Base-by-base conservation (phyloP, 2,329 filamentous ascomycete genomes). In the Pseudogymnoascus sp. region DNA sequence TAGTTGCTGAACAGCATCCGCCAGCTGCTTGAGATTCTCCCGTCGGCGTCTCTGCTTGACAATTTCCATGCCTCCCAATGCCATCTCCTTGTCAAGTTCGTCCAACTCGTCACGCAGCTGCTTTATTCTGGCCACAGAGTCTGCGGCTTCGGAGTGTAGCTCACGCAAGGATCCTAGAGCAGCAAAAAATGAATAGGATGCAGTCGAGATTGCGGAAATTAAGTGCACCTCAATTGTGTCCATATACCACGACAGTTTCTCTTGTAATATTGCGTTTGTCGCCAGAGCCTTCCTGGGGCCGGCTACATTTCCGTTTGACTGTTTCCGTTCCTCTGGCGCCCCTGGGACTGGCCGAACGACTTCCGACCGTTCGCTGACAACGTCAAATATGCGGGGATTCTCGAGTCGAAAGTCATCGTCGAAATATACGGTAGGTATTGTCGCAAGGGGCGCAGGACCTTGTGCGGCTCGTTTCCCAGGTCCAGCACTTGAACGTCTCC, bases 201-300 rank as follows among this genome's bases (percentile, higher is more conserved):
- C 95, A 0, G 90, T 92, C 2, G 93, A 97, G 66, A 99, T 99
- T 0, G 93, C 96, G 34, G 91, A 91, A 69, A 99, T 97, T 6
- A 99, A 80, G 73, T 99, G 95, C 62, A 99, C 91, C 74, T 99
- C 95, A 21, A 99, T 92, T 0, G 95, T 99, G 74, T 99, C 95
- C 92, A 99, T 96, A 75, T 99, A 99, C 95, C 95, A 99, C 0
- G 95, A 97, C 11, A 99, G 80, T 76, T 99, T 99, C 76, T 99
- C 95, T 74, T 99, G 95, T 37, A 99, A 76, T 64, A 99, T 99
- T 0, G 95, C 95, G 76, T 99, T 99, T 0, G 93, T 97, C 6
- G 93, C 93, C 28, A 99, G 80, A 1, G 91, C 90, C 74, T 97
- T 97, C 65, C 93, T 85, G 7, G 89, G 87, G 9, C 82, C 82